Evolutionary conservation across 2,329 filamentous ascomycete genomes (phyloP).

Genomic region (Alternaria sp.): DNA sequence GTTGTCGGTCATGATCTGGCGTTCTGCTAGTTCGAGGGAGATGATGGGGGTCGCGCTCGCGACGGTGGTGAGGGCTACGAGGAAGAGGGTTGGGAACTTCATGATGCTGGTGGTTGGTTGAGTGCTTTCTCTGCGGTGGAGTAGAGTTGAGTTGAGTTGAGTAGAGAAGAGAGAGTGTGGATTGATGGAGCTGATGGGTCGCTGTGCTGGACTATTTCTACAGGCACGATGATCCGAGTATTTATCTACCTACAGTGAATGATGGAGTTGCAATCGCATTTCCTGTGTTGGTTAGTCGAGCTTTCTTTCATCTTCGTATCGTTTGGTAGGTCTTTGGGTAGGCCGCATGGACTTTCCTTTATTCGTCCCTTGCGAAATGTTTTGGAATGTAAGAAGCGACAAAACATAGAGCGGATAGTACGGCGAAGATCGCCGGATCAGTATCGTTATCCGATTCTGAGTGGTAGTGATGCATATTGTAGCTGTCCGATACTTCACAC

Average conservation of each 20-base stretch:
- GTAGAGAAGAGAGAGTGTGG: neutral
- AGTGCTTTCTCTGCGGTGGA: neutral
- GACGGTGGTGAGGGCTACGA: neutral
- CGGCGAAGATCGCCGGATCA: too few relatives aligned
- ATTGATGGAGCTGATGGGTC: neutral
- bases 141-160: neutral
- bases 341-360: neutral
- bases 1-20: neutral
- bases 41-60: neutral
- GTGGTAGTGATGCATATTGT: neutral
- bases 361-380: neutral
- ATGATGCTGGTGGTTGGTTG: neutral
- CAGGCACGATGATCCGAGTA: neutral
- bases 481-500: neutral
- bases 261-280: neutral
- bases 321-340: neutral
- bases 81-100: neutral
- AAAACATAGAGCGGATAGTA: neutral
- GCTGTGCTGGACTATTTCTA: neutral
- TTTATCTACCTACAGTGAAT: neutral
- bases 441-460: neutral
- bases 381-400: neutral
- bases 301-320: neutral
- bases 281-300: neutral
- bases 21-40: neutral